Conservation (phyloP, 1,284 basidiomycete species). For the Fistulinella cinereoalba region DNA sequence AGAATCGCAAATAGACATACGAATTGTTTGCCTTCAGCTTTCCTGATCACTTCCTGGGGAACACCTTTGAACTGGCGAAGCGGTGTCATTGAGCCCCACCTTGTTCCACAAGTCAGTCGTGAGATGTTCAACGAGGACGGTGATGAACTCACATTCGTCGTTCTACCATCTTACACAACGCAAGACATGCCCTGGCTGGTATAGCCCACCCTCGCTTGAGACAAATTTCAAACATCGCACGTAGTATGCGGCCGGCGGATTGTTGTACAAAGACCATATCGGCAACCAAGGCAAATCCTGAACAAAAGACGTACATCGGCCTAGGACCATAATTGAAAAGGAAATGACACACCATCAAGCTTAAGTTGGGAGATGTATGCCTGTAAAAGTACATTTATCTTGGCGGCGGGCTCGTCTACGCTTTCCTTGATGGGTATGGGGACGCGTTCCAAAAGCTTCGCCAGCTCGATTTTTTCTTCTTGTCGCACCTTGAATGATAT, state of each 20-base stretch:
- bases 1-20: conserved; percentile 41
- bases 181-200: conserved; percentile 86
- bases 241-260: conserved; percentile 90
- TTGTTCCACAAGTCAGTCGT: conserved; percentile 29
- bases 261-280: conserved; percentile 98
- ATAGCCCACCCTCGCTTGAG: conserved; percentile 98
- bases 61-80: conserved; percentile 93
- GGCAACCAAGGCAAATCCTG: conserved; percentile 91
- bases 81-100: conserved; percentile 98
- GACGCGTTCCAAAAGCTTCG: conserved; percentile 92
- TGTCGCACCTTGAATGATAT: conserved; percentile 48
- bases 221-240: conserved; percentile 98
- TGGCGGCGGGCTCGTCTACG: conserved; percentile 94
- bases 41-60: conserved; percentile 82
- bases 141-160: conserved; percentile 66
- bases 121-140: background rate
- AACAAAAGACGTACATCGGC: background rate
- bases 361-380: conserved; percentile 95
- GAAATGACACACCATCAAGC: conserved; percentile 64
- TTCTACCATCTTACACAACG: conserved; percentile 98
- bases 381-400: conserved; percentile 96
- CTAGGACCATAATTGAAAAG: background rate
- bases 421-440: conserved; percentile 98
- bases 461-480: conserved; percentile 86
- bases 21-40: conserved; percentile 98